Evolutionary conservation across 345 rosid species (phyloP).

Genomic region (Brassica juncea): DNA sequence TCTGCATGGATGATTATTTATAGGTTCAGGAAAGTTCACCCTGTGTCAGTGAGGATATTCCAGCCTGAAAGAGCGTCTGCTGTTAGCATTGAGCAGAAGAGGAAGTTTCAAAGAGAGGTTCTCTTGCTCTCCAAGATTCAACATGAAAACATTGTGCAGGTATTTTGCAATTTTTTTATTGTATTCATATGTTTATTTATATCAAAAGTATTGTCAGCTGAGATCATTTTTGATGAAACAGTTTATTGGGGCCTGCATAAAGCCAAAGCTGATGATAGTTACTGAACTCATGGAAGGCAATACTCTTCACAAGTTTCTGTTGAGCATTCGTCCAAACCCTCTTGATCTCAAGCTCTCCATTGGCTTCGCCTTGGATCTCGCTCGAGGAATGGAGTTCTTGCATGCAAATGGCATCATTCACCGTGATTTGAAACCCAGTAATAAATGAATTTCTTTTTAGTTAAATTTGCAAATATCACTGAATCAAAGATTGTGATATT

Average conservation of each 20-base stretch:
- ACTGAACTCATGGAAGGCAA: conserved; percentile 66
- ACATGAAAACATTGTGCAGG: conserved; percentile 69
- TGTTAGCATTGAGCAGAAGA: conserved; percentile 46
- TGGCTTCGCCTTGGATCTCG: conserved; percentile 60
- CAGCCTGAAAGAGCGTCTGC: conserved; percentile 46
- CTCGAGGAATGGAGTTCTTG: conserved; percentile 71
- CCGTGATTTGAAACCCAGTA: conserved; percentile 77
- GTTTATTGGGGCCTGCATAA: conserved; percentile 62
- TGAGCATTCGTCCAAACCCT: conserved; percentile 55
- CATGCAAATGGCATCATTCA: conserved; percentile 76
- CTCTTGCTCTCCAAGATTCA: conserved; percentile 51
- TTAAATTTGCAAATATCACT: not conserved
- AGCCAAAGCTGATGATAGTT: conserved; percentile 59
- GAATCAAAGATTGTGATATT: conserved; percentile 1
- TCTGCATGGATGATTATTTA: conserved; percentile 2
- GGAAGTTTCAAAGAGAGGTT: conserved; percentile 67
- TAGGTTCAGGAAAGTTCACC: conserved; percentile 36
- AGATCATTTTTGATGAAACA: conserved; percentile 31
- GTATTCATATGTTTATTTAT: not conserved
- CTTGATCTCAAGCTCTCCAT: conserved; percentile 51
- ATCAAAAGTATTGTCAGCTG: not conserved
- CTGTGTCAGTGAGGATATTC: conserved; percentile 65
- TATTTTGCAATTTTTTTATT: conserved; percentile 7
- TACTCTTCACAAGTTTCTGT: conserved; percentile 59
- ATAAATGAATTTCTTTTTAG: not conserved